A percentile compares a stretch with the other conserved stretches of the same genome.
phyloP scores from a whole-genome alignment of 202 grass and related monocot genomes.

The Setaria viridis region DNA sequence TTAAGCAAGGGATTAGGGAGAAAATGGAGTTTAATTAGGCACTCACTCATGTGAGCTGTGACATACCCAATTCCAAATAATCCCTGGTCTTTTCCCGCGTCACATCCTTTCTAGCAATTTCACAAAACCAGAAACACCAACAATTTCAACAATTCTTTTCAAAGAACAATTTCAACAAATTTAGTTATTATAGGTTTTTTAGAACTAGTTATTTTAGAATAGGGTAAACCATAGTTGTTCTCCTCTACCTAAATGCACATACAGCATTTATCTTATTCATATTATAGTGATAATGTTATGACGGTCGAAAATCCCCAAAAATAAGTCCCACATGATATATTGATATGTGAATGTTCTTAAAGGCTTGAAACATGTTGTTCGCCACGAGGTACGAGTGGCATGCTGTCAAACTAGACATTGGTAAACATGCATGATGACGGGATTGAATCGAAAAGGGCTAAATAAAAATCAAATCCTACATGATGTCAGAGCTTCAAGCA shows the following conservation, averaged over 20 bases:
- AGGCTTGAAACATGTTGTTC: not conserved
- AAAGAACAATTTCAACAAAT: too few relatives aligned
- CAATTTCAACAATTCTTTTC: not conserved
- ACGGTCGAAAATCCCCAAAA: not conserved
- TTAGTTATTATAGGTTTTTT: too few relatives aligned
- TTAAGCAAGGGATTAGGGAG: conserved; percentile 41
- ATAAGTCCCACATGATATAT: not conserved
- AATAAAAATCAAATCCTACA: too few relatives aligned
- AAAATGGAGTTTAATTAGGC: conserved; percentile 21
- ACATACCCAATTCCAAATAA: not conserved
- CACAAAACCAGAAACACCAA: not conserved
- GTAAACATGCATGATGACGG: not conserved
- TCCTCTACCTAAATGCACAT: too few relatives aligned
- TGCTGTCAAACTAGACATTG: not conserved
- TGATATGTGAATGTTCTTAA: not conserved
- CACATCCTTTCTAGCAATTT: not conserved
- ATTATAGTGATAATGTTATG: too few relatives aligned
- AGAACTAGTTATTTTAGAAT: too few relatives aligned
- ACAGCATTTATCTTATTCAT: too few relatives aligned
- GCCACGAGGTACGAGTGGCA: not conserved
- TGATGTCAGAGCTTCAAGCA: too few relatives aligned
- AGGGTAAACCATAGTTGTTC: too few relatives aligned
- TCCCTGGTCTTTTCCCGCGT: not conserved
- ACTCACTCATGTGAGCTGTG: not conserved
- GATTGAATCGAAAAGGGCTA: not conserved